A percentile compares a stretch with the other conserved stretches of the same genome.
Conservation (phyloP, 148 eudicot genomes). For the Fagopyrum tataricum region DNA sequence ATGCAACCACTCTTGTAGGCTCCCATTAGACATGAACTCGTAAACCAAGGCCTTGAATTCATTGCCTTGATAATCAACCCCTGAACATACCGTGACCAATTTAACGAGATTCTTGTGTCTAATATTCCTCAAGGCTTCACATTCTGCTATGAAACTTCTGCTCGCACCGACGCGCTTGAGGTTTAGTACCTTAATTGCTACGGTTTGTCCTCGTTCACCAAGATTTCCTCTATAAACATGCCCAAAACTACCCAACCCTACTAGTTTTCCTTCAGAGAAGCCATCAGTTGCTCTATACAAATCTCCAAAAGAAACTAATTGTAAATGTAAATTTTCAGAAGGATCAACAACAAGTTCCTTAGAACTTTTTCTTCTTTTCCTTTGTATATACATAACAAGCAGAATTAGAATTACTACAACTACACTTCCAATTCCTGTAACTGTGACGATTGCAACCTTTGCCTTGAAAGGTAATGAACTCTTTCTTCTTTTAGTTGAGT, state of each 20-base stretch:
- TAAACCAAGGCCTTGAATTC: constrained; percentile 13
- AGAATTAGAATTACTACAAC: not conserved
- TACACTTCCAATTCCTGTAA: not conserved
- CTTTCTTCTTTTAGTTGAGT: not conserved
- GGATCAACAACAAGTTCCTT: not conserved
- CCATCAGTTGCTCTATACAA: too few relatives aligned
- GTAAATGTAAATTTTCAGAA: not conserved
- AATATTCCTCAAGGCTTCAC: constrained; percentile 1
- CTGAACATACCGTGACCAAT: not conserved
- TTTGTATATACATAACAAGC: not conserved
- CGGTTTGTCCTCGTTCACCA: too few relatives aligned
- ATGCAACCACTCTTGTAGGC: not conserved
- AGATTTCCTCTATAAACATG: too few relatives aligned
- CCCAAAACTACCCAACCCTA: too few relatives aligned
- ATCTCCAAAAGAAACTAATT: not conserved
- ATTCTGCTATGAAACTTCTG: not conserved
- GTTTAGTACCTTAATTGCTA: not conserved
- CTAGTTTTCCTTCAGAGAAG: too few relatives aligned
- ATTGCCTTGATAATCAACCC: constrained; percentile 10
- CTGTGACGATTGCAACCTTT: not conserved
- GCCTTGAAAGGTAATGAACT: not conserved
- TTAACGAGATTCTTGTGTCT: not conserved
- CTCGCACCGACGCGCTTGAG: not conserved
- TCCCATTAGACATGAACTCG: not conserved
- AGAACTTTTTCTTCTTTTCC: not conserved